Conservation (phyloP, 768 basidiomycete genomes). For the Saitozyma podzolica region DNA sequence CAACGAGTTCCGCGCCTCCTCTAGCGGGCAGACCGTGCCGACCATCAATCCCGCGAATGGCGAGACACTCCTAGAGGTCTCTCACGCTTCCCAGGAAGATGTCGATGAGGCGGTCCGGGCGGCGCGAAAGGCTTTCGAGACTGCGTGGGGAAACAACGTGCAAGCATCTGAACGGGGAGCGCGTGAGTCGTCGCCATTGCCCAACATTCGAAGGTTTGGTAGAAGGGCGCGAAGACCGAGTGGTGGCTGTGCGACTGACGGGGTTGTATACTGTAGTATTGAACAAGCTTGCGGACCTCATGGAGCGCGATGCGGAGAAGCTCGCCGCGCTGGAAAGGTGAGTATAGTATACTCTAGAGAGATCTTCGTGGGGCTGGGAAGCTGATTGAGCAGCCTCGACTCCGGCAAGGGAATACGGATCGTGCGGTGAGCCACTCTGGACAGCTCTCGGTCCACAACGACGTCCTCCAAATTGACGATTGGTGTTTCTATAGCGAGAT, state of each 20-base stretch:
- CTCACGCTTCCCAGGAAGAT: slow-evolving; percentile 67
- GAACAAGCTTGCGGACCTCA: slow-evolving; percentile 63
- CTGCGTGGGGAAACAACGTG: slow-evolving; percentile 53
- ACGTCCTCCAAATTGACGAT: background rate
- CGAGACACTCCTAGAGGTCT: slow-evolving; percentile 55
- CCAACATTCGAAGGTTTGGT: background rate
- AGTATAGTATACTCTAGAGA: background rate
- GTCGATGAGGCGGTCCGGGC: slow-evolving; percentile 69
- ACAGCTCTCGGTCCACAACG: background rate
- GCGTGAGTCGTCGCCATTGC: slow-evolving; percentile 8
- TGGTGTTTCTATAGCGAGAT: slow-evolving; percentile 47
- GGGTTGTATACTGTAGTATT: slow-evolving; percentile 59
- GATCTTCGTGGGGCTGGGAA: background rate
- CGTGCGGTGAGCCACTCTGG: slow-evolving; percentile 16
- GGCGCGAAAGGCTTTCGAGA: slow-evolving; percentile 53
- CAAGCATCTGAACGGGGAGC: slow-evolving; percentile 46
- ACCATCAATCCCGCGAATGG: slow-evolving; percentile 63
- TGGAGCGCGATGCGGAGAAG: slow-evolving; percentile 65
- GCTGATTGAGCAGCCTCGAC: slow-evolving; percentile 55
- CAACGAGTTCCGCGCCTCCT: slow-evolving; percentile 11
- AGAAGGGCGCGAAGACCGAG: slow-evolving; percentile 61
- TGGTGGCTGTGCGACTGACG: background rate
- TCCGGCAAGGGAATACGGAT: slow-evolving; percentile 59
- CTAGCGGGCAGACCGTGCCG: slow-evolving; percentile 23
- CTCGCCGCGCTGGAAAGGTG: slow-evolving; percentile 70